Percentiles rank a stretch among this genome's conserved stretches.
Evolutionary conservation across 2,329 filamentous ascomycete genomes (phyloP).

Genomic region (Aureobasidium mangrovei): DNA sequence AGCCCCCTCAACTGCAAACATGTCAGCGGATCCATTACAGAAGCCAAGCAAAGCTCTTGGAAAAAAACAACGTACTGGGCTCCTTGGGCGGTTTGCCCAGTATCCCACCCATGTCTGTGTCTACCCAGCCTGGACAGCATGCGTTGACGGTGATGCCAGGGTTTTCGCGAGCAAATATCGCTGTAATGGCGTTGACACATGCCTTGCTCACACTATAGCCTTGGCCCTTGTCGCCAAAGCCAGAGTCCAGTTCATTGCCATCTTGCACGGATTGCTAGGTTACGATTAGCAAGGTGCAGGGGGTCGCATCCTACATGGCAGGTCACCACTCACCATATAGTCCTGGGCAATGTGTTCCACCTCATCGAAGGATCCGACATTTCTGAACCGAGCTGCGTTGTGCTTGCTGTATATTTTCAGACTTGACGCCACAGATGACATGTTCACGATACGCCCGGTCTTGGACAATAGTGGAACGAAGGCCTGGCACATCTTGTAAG

Average conservation of each 20-base stretch:
- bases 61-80: not conserved
- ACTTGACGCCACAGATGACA: slow-evolving; percentile 27
- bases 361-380: slow-evolving; percentile 18
- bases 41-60: not conserved
- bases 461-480: slow-evolving; percentile 24
- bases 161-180: slow-evolving; percentile 25
- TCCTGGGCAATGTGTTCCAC: slow-evolving; percentile 26
- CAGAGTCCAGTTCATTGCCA: slow-evolving; percentile 20
- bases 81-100: slow-evolving; percentile 27
- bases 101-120: slow-evolving; percentile 30
- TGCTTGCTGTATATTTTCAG: slow-evolving; percentile 24
- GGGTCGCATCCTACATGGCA: not conserved
- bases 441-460: slow-evolving; percentile 29
- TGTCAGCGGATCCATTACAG: not conserved
- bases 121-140: slow-evolving; percentile 32
- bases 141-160: slow-evolving; percentile 26
- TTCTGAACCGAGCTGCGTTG: slow-evolving; percentile 22
- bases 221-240: slow-evolving; percentile 23
- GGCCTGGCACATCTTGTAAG: slow-evolving; percentile 28
- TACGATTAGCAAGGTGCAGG: not conserved
- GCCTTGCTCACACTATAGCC: slow-evolving; percentile 30
- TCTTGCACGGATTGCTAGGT: slow-evolving; percentile 18
- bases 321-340: slow-evolving; percentile 20
- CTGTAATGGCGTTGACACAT: slow-evolving; percentile 27
- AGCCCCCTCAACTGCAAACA: slow-evolving; percentile 26